Evolutionary conservation across 2,329 filamentous ascomycete genomes (phyloP), one percentile per base, ranked within the genome.

Genomic region (Rutstroemia sp.): DNA sequence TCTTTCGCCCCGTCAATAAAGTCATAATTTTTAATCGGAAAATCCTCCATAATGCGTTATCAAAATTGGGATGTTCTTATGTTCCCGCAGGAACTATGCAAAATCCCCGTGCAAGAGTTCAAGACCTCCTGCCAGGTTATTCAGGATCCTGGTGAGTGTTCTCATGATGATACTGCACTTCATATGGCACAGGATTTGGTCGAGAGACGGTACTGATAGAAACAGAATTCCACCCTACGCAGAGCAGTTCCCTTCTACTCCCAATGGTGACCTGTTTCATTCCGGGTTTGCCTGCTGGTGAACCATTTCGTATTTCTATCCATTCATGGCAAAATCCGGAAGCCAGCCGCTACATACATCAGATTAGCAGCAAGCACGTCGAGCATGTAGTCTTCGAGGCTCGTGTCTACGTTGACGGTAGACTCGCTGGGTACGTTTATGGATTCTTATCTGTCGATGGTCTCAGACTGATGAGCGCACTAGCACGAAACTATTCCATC

Each of bases 31-130:
- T 46, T 48, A 45, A 54, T 57, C 39, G 25, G 19, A 38, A 48
- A 39, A 38, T 25, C 34, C 12, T 30, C 54, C 47, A 64, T 57
- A 46, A 95, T 95, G 90, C 84, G 89, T 58, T 95, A 87, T 76
- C 81, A 89, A 64, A 84, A 89, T 66, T 95, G 89, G 90, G 90
- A 95, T 66, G 80, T 94, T 55, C 81, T 95, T 45, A 76, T 95
- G 59, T 95, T 95, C 69, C 86, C 88, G 0, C 74, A 75, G 16
- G 72, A 71, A 59, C 78, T 80, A 59, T 83, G 78, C 64, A 84
- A 83, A 64, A 73, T 87, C 12, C 90, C 90, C 1, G 72, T 92
- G 55, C 88, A 89, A 70, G 90, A 95, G 71, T 95, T 94, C 77
- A 86, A 84, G 67, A 89, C 88, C 7, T 78, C 82, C 59, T 95